Evolutionary conservation across 2,329 filamentous ascomycete genomes (phyloP).

Genomic region (Colletotrichum destructivum): DNA sequence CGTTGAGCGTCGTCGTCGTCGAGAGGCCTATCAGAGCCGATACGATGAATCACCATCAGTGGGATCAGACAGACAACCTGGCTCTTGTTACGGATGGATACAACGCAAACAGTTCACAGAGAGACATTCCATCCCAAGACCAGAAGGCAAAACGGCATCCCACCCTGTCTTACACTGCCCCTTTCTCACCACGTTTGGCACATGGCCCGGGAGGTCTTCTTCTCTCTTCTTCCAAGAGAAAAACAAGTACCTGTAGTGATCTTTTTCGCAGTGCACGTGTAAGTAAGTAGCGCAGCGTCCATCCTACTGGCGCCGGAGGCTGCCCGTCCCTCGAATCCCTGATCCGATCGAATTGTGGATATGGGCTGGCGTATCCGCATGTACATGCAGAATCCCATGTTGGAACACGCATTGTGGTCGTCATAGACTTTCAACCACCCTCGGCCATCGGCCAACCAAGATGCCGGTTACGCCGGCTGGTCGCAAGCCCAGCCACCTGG

Average conservation of each 20-base stretch:
- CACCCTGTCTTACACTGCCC: background rate
- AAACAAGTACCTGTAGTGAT: background rate
- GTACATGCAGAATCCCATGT: constrained; percentile 29
- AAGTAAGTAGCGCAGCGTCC: too few species aligned
- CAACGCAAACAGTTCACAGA: background rate
- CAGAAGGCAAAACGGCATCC: background rate
- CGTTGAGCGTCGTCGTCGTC: background rate
- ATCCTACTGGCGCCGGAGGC: background rate
- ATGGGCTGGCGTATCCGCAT: constrained; percentile 8
- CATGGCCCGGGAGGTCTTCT: background rate
- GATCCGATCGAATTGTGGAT: constrained; percentile 2
- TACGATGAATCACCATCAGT: constrained; percentile 16
- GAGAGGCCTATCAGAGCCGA: background rate
- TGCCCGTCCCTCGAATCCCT: background rate
- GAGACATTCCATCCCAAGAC: background rate
- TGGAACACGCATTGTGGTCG: constrained; percentile 34
- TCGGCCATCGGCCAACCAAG: constrained; percentile 26
- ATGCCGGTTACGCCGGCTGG: background rate
- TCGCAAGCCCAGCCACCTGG: background rate
- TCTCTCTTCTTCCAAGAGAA: background rate
- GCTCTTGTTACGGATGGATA: too few species aligned
- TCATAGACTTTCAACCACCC: constrained; percentile 36
- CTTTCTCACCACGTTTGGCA: background rate
- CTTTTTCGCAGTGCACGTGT: too few species aligned
- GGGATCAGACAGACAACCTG: background rate